Evolutionary conservation across 1,284 basidiomycete genomes (phyloP), one percentile per base, ranked within the genome.

Genomic region (Hypsizygus ulmarius): DNA sequence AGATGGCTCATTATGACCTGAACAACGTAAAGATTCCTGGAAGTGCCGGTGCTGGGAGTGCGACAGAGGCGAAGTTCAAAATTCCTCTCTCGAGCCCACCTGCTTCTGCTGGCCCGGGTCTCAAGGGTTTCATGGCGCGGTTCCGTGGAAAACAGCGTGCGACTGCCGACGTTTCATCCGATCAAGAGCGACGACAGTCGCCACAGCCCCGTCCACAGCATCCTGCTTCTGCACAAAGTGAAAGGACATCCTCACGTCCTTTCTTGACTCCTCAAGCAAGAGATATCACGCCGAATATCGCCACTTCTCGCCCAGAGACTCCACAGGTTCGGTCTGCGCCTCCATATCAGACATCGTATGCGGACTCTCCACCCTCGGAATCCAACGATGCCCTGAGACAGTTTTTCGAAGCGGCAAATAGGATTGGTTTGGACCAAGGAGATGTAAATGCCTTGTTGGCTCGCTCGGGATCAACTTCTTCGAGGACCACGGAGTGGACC

Each of bases 61-160:
- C 78, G 8, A 74, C 71, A 3, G 83, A 87, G 42, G 57, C 69
- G 15, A 73, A 76, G 52, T 72, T 75, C 51, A 83, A 80, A 57
- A 69, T 75, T 2, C 64, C 77, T 16, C 54, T 76, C 16, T 65
- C 77, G 5, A 79, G 76, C 49, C 82, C 84, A 15, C 83, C 84
- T 53, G 79, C 84, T 3, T 82, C 85, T 15, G 78, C 85, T 18
- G 75, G 81, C 10, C 87, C 87, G 29, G 83, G 86, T 35, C 59
- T 90, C 18, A 87, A 82, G 63, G 82, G 86, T 8, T 84, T 91
- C 64, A 89, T 91, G 78, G 79, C 87, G 21, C 78, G 85, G 32
- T 86, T 91, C 62, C 78, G 86, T 37, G 69, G 70, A 42, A 90
- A 82, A 60, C 78, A 75, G 52, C 76, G 82, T 45, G 60, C 69